Conservation (phyloP, 2,329 filamentous ascomycete species). For the Ophiobolus disseminans region DNA sequence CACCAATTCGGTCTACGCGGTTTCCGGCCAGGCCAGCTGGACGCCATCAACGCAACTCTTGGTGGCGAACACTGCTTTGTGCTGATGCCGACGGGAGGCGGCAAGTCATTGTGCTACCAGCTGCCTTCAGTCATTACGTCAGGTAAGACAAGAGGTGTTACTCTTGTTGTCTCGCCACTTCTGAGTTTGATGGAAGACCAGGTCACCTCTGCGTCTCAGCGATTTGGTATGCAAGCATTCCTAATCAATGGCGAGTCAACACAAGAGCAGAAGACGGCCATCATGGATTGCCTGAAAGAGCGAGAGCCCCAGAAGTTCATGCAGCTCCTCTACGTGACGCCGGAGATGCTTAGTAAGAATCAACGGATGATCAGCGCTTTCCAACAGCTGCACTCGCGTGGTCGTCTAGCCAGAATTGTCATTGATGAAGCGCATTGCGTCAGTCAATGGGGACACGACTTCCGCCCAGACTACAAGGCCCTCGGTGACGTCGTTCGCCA, state of each 20-base stretch:
- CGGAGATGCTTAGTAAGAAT: constrained; percentile 94
- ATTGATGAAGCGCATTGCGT: constrained; percentile 99
- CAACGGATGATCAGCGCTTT: constrained; percentile 70
- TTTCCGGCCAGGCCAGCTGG: constrained; percentile 89
- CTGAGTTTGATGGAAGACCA: constrained; percentile 98
- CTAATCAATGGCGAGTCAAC: constrained; percentile 81
- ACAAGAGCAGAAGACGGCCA: constrained; percentile 66
- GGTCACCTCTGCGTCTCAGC: constrained; percentile 75
- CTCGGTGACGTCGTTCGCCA: constrained; percentile 75
- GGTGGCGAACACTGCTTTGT: constrained; percentile 90
- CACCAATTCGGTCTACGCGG: constrained; percentile 83
- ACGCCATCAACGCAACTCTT: constrained; percentile 94
- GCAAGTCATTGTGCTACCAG: constrained; percentile 97
- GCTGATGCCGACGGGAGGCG: constrained; percentile 96
- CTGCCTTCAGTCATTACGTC: constrained; percentile 83
- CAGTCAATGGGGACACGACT: constrained; percentile 99
- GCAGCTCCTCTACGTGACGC: constrained; percentile 92
- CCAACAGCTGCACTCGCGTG: constrained; percentile 69
- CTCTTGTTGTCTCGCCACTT: constrained; percentile 91
- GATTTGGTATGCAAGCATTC: constrained; percentile 78
- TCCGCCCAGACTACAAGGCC: constrained; percentile 92
- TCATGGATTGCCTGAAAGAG: constrained; percentile 70
- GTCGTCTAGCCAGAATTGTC: constrained; percentile 85
- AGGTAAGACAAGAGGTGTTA: constrained; percentile 84
- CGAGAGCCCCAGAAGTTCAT: constrained; percentile 75